phyloP scores from a whole-genome alignment of 2,329 filamentous ascomycete species.

The Colletotrichum chlorophyti region DNA sequence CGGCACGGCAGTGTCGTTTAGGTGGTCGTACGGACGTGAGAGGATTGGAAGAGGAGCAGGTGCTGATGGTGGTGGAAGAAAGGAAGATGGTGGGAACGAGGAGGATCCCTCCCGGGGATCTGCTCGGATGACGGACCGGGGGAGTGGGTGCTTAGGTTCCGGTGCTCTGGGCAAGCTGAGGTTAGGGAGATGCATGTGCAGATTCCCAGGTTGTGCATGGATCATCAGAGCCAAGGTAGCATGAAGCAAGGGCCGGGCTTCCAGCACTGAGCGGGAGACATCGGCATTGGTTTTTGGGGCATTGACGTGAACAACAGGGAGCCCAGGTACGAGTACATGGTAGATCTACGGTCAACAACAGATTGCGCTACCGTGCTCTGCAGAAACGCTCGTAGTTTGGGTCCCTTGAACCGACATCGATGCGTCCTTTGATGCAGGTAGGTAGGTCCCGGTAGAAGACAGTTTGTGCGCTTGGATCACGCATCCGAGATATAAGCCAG shows the following conservation, averaged over 20 bases:
- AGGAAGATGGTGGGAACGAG: background rate
- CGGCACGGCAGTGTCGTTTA: background rate
- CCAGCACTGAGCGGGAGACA: background rate
- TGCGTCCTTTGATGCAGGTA: too few relatives aligned
- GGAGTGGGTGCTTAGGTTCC: background rate
- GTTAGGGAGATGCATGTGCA: conserved; percentile 10
- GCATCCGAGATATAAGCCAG: too few relatives aligned
- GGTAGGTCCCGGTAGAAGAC: too few relatives aligned
- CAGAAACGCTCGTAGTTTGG: too few relatives aligned
- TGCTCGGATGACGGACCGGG: conserved; percentile 14
- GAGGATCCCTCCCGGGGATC: conserved; percentile 8
- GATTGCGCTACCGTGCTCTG: too few relatives aligned
- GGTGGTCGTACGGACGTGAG: background rate
- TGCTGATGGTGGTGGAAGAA: background rate
- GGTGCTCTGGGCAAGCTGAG: background rate
- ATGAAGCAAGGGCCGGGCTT: too few relatives aligned
- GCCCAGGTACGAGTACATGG: too few relatives aligned
- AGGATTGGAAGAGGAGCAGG: background rate
- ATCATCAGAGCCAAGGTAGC: conserved; percentile 4
- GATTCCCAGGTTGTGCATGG: conserved; percentile 15
- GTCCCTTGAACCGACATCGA: too few relatives aligned
- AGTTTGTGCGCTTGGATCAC: too few relatives aligned
- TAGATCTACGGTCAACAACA: too few relatives aligned
- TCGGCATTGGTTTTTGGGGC: background rate
- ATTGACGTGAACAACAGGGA: background rate